Base-by-base conservation (phyloP, 176 grass and related monocot genomes). In the Triticum urartu region DNA sequence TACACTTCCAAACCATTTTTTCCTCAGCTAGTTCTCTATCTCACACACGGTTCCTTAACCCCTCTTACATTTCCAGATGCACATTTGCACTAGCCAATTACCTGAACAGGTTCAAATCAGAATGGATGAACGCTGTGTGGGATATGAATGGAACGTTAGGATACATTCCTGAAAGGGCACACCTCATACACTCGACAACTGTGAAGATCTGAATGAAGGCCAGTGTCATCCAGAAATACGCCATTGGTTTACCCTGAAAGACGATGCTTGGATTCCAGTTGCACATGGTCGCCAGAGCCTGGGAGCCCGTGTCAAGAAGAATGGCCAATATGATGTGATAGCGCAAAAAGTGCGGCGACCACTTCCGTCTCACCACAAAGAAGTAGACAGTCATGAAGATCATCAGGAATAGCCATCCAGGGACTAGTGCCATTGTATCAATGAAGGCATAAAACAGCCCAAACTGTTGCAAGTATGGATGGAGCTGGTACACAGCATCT, bases 171-270 rank as follows among this genome's bases (percentile, higher is more conserved):
- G 65, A 25, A 30, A 95, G 87, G 0, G 97, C 90, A 68, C 88
- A 92, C 89, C 90, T 87, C 94, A 94, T 95, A 80, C 96, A 98
- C 79, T 94, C 93, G 0, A 95, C n/a, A 77, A 95, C 92, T 1
- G 92, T 98, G 75, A 89, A 90, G 62, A 91, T 89, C 87, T 98
- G 96, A 40, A 83, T 88, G 63, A 95, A 94, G 40, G 92, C 92
- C 67, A 95, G 80, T 22, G 93, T 83, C 73, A 88, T 83, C 93
- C 96, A 95, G 72, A 95, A 95, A 84, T 91, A 86, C 9, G 72
- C 65, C 84, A 95, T 93, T 30, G 91, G 83, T 65, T 88, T 91
- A 13, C 88, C 90, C 75, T 92, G 89, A 64, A 88, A 98, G 17
- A 85, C 71, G 11, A 91, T 77, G 59, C 88, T 92, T 26, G 96